Evolutionary conservation across 495 filamentous ascomycete species (phyloP).

Genomic region (Parathielavia hyrcaniae): DNA sequence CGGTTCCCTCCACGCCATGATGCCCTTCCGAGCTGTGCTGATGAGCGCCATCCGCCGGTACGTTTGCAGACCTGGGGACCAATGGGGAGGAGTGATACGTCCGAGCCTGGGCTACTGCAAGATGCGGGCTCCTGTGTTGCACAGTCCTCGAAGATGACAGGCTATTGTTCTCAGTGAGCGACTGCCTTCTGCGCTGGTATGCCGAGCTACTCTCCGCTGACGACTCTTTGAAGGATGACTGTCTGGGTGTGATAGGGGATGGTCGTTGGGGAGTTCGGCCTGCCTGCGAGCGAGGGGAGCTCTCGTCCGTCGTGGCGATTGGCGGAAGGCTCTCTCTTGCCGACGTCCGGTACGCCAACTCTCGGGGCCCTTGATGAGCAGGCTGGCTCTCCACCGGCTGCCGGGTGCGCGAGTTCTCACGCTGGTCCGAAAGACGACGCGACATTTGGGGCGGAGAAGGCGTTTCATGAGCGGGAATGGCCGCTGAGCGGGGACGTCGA

Average conservation of each 20-base stretch:
- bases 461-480: conserved; percentile 35
- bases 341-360: conserved; percentile 22
- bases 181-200: conserved; percentile 35
- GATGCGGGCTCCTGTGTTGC: conserved; percentile 48
- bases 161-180: conserved; percentile 36
- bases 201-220: conserved; percentile 42
- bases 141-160: conserved; percentile 31
- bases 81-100: conserved; percentile 53
- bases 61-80: conserved; percentile 42
- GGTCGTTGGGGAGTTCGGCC: conserved; percentile 27
- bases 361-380: conserved; percentile 30
- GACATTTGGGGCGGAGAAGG: conserved; percentile 34
- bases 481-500: conserved; percentile 44
- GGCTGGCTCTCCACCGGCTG: conserved; percentile 29
- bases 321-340: conserved; percentile 24
- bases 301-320: conserved; percentile 26
- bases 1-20: conserved; percentile 55
- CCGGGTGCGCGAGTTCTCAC: conserved; percentile 36
- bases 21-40: conserved; percentile 24
- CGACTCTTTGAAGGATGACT: conserved; percentile 38
- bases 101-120: conserved; percentile 50
- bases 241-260: conserved; percentile 41
- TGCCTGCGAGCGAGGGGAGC: conserved; percentile 18
- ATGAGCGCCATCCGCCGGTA: conserved; percentile 32
- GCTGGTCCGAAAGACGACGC: conserved; percentile 44